Base-by-base conservation (phyloP, 495 filamentous ascomycete genomes). In the Hyaloscypha variabilis region DNA sequence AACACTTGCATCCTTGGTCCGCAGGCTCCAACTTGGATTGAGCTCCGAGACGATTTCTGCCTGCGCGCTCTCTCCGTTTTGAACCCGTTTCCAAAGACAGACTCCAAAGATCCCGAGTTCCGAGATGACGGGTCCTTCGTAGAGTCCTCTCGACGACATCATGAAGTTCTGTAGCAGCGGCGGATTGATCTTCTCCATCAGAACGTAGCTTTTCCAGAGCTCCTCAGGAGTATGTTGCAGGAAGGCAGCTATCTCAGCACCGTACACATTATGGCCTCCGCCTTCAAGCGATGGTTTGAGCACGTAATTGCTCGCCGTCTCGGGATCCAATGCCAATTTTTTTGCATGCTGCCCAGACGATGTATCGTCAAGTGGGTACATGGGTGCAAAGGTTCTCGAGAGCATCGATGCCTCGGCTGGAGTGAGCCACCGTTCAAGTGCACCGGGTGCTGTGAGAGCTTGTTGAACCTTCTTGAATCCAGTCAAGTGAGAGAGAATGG, bases 401-500 rank as follows among this genome's bases (percentile, higher is more conserved):
- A 85, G 69, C 1, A 69, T 67, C 6, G 72, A 60, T 6, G 95
- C 73, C 77, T 97, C 96, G 21, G 80, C 84, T 1, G 81, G 76
- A 8, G 95, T 78, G 29, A 90, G 85, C 1, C 78, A 77, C 8
- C 75, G 79, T 4, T 81, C 74, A 0, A 78, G 76, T 13, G 81
- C 75, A 13, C 82, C 83, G 1, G 88, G 87, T 17, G 90, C 90
- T 14, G 92, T 89, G 19, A 99, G 87, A 11, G 96, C 88, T 72
- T 99, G 95, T 66, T 99, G 94, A n/a, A 97, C 86, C 68, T 97
- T 97, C 72, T 99, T 99, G 77, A 90, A 91, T 36, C 93, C 94
- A 21, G 91, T 88, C 13, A 99, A 84, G 68, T 97, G 95, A 10
- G 92, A 95, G 17, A 97, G 83, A 24, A 97, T 85, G 1, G 87